Base-by-base conservation (phyloP, 2,329 filamentous ascomycete species). In the Bertia moriformis region DNA sequence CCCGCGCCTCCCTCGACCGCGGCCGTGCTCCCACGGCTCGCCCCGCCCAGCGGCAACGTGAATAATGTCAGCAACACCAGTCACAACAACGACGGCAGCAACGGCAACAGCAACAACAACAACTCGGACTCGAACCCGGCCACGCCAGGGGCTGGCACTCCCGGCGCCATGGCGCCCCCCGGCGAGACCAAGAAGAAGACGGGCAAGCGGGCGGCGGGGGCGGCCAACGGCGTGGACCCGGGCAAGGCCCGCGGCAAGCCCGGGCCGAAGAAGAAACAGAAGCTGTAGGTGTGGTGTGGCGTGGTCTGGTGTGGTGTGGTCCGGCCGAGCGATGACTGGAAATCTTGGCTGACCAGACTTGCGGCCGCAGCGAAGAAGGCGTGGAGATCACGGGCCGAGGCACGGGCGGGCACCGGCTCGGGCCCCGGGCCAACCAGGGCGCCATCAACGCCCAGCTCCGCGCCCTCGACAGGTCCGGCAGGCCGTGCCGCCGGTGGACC, bases 401-500 rank as follows among this genome's bases (percentile, higher is more conserved):
- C 62, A n/a, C 64, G 4, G 60, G 65, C 35, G 66, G 69, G 38
- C 84, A 89, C 61, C 93, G 93, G 58, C 79, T 96, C 18, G 89
- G 89, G 3, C 91, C 91, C 48, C 96, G 95, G 60, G 89, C 89
- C 39, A 96, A 95, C 57, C 84, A 89, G 51, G 91, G 91, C 46
- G 89, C 89, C 43, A 98, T 98, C 69, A 98, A 98, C 55, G 91
- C 91, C 40, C 85, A 86, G 39, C 78, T 98, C 38, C 85, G 91
- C 40, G 89, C 91, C 12, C 82, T 98, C 46, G 91, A 98, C 59
- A 80, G 89, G 44, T 83, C 83, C 4, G 89, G 89, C 48, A 83
- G 89, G 52, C 88, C 91, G 7, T 95, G 88, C 59, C 83, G 89
- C 46, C 88, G 79, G 57, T 98, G 91, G 91, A 69, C 77, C 55